phyloP scores from a whole-genome alignment of 768 basidiomycete genomes.

The Tephrocybe sp. region DNA sequence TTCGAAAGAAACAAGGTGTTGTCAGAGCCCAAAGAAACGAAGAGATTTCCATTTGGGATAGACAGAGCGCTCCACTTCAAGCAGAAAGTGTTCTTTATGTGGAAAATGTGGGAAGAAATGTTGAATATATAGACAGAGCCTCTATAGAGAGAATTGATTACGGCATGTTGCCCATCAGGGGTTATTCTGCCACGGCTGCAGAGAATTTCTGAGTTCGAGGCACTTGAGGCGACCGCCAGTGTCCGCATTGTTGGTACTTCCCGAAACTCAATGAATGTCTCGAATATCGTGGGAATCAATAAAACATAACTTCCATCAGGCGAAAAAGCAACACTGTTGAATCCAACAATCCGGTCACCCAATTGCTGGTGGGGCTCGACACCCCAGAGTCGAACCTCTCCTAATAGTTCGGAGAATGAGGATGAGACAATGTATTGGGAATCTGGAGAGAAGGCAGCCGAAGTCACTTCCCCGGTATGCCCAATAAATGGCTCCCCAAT shows the following conservation, averaged over 20 bases:
- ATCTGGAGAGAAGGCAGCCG: slow-evolving; percentile 19
- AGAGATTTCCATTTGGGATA: neutral
- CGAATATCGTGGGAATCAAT: neutral
- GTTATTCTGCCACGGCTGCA: neutral
- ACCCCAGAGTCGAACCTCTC: slow-evolving; percentile 20
- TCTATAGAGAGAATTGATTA: neutral
- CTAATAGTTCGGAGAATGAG: slow-evolving; percentile 2
- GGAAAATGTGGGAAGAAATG: neutral
- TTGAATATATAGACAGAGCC: neutral
- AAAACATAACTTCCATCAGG: slow-evolving; percentile 10
- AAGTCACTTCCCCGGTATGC: neutral
- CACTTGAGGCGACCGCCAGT: neutral
- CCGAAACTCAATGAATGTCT: slow-evolving; percentile 3
- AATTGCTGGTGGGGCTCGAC: slow-evolving; percentile 5
- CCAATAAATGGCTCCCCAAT: neutral
- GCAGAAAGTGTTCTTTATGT: neutral
- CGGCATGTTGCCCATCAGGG: neutral
- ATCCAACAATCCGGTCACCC: neutral
- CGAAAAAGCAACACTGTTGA: slow-evolving; percentile 14
- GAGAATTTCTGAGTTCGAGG: neutral
- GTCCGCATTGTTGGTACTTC: neutral
- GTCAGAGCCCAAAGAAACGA: neutral
- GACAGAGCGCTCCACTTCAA: neutral
- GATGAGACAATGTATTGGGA: slow-evolving; percentile 17
- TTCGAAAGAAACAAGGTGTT: neutral